These are phyloP conservation scores for Amylostereum areolatum DNA, from an alignment of 1,284 basidiomycete species.

Conservation along the genomic window DNA sequence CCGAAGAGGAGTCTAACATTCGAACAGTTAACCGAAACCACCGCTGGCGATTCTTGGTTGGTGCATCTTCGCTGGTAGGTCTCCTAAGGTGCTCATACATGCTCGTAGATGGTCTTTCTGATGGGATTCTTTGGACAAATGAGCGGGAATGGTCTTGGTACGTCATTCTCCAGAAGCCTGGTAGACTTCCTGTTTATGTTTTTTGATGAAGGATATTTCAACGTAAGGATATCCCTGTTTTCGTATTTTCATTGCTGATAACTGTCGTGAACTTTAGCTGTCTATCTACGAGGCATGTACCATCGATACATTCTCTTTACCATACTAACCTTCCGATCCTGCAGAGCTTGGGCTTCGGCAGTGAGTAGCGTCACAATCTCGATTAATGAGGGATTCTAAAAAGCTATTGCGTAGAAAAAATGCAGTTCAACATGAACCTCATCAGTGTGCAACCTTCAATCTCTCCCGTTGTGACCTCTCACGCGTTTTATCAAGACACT, in stretches of 20 bases:
- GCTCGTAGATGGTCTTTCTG: constrained; percentile 16
- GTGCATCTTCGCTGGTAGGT: too few species aligned
- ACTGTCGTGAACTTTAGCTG: neutral
- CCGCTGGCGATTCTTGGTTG: constrained; percentile 4
- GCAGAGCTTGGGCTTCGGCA: constrained; percentile 6
- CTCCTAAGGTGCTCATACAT: too few species aligned
- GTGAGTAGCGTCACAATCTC: neutral
- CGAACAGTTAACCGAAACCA: constrained; percentile 1
- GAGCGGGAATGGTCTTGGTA: constrained; percentile 9
- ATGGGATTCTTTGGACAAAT: constrained; percentile 23
- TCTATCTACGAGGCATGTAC: constrained; percentile 3
- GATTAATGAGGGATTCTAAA: neutral
- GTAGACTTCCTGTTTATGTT: too few species aligned
- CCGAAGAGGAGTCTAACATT: neutral
- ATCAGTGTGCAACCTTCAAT: constrained; percentile 11
- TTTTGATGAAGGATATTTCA: constrained; percentile 7
- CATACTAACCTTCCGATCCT: neutral
- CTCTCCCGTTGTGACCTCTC: neutral
- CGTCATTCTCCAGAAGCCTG: neutral
- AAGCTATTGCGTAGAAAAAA: constrained; percentile 10
- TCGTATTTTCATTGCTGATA: neutral
- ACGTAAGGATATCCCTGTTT: neutral
- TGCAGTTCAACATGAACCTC: constrained; percentile 33
- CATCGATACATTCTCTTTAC: neutral
- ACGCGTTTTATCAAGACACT: neutral